phyloP scores from a whole-genome alignment of 164 flowering plant genomes.

The Dillenia turbinata region DNA sequence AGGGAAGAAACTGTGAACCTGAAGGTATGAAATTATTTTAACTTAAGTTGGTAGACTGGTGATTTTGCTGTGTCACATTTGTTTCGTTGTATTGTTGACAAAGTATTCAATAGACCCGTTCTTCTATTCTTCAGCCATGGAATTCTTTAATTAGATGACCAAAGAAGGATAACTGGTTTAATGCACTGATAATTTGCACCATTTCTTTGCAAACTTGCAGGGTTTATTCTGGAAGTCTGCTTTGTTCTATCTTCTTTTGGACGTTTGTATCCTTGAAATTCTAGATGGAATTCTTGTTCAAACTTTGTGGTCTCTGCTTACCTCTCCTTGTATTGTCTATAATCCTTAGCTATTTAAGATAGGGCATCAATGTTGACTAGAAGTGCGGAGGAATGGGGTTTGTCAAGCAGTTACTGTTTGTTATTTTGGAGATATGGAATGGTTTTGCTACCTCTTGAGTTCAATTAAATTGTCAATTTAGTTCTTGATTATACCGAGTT shows the following conservation, averaged over 20 bases:
- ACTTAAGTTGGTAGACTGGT: no score
- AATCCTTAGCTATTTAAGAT: conserved; percentile 47
- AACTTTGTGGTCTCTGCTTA: not conserved
- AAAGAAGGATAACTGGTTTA: no score
- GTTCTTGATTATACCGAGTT: not conserved
- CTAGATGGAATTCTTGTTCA: not conserved
- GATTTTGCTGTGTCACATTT: no score
- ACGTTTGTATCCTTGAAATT: conserved; percentile 55
- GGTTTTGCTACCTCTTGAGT: conserved; percentile 29
- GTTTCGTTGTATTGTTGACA: no score
- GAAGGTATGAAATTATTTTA: conserved; percentile 31
- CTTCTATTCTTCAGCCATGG: no score
- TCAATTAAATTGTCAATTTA: not conserved
- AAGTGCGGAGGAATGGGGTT: conserved; percentile 25
- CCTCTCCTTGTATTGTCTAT: conserved; percentile 4
- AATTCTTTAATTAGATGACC: no score
- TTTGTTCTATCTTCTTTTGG: conserved; percentile 42
- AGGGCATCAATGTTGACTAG: conserved; percentile 32
- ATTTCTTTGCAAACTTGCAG: conserved; percentile 30
- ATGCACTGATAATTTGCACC: not conserved
- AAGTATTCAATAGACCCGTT: no score
- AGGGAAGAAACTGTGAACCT: conserved; percentile 23
- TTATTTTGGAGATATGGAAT: conserved; percentile 31
- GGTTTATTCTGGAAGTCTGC: conserved; percentile 53
- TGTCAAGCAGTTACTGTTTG: conserved; percentile 28